Conservation (phyloP, 2,329 filamentous ascomycete genomes). For the Ophiostoma montium region DNA sequence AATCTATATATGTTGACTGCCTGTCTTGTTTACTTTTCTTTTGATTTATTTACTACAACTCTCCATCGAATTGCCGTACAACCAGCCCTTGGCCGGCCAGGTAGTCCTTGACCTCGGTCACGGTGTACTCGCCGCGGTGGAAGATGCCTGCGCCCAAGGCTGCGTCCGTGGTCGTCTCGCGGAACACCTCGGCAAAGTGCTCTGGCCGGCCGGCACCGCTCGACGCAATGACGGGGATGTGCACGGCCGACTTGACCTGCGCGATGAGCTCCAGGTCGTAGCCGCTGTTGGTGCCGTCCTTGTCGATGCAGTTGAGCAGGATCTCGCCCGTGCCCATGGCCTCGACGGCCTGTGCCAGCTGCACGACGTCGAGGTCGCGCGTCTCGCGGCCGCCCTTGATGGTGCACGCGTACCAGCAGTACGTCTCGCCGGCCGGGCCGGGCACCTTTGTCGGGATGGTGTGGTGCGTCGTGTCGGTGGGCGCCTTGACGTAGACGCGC, state of each 20-base stretch:
- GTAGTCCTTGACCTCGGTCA: constrained; percentile 83
- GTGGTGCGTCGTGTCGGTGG: constrained; percentile 56
- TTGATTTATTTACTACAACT: constrained; percentile 17
- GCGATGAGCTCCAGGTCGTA: constrained; percentile 87
- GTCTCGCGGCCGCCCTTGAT: constrained; percentile 91
- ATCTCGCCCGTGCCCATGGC: constrained; percentile 94
- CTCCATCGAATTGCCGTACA: constrained; percentile 64
- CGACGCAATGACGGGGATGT: constrained; percentile 88
- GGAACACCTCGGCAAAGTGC: constrained; percentile 87
- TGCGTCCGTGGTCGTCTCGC: constrained; percentile 73
- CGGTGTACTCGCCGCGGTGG: constrained; percentile 87
- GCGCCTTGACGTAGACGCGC: constrained; percentile 68
- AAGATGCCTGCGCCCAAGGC: constrained; percentile 96
- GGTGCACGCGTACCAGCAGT: constrained; percentile 96
- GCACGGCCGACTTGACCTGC: constrained; percentile 75
- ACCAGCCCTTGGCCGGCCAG: constrained; percentile 56
- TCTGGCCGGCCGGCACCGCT: constrained; percentile 78
- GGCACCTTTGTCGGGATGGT: constrained; percentile 56
- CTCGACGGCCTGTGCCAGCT: constrained; percentile 79
- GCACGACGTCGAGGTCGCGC: constrained; percentile 82
- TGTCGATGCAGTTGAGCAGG: constrained; percentile 93
- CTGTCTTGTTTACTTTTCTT: neutral
- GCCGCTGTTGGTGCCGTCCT: constrained; percentile 84
- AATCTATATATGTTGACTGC: neutral
- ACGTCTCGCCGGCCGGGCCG: constrained; percentile 62